Conservation (phyloP, 495 filamentous ascomycete genomes). For the Cercophora sp. region DNA sequence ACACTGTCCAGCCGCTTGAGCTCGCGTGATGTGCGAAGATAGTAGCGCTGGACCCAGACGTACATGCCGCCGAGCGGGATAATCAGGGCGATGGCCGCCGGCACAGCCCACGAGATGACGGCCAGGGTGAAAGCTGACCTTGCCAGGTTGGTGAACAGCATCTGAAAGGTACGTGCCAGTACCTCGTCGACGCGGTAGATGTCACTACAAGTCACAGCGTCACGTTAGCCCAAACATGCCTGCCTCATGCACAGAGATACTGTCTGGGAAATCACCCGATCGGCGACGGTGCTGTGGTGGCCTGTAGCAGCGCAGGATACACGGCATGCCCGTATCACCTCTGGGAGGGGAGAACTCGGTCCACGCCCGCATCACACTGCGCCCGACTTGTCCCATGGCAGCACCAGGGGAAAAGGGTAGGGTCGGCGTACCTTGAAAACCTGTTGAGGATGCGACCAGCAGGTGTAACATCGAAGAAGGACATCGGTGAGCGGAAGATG, state of each 20-base stretch:
- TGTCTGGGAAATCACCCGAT: constrained; percentile 13
- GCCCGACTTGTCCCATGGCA: constrained; percentile 14
- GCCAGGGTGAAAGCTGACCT: constrained; percentile 80
- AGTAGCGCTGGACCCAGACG: constrained; percentile 94
- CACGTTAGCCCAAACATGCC: too few relatives aligned
- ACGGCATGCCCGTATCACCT: constrained; percentile 14
- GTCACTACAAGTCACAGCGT: constrained; percentile 57
- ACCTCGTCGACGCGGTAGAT: constrained; percentile 96
- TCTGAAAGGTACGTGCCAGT: constrained; percentile 85
- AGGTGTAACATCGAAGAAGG: constrained; percentile 98
- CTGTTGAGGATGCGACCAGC: constrained; percentile 93
- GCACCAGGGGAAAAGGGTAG: neutral
- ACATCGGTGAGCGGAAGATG: constrained; percentile 98
- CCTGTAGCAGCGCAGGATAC: constrained; percentile 13
- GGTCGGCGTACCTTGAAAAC: constrained; percentile 71
- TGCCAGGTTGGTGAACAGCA: constrained; percentile 88
- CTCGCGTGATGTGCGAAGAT: constrained; percentile 91
- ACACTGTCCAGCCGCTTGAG: constrained; percentile 94
- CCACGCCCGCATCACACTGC: constrained; percentile 12
- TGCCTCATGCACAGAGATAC: too few relatives aligned
- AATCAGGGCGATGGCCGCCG: constrained; percentile 74
- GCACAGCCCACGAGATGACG: constrained; percentile 78
- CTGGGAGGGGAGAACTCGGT: constrained; percentile 18
- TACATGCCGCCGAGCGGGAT: constrained; percentile 79
- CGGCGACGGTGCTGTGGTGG: constrained; percentile 6